These are phyloP conservation scores for Setaria viridis DNA, from an alignment of 202 grass and related monocot genomes.

Conservation along the genomic window DNA sequence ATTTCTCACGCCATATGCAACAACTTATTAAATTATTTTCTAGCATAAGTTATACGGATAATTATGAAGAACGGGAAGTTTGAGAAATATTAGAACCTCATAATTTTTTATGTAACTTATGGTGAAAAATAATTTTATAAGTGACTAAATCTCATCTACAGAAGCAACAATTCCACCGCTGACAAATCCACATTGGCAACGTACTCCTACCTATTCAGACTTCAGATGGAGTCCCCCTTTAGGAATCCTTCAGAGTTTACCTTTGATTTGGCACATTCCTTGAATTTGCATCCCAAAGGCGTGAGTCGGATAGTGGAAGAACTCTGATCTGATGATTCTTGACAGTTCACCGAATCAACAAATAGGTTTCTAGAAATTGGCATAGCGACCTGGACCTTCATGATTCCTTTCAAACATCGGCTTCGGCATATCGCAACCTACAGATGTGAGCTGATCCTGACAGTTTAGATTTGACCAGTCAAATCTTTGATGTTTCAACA, in stretches of 20 bases:
- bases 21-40: no score
- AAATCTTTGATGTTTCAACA: slow-evolving; percentile 11
- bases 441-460: slow-evolving; percentile 34
- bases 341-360: slow-evolving; percentile 35
- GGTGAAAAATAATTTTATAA: no score
- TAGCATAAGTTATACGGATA: no score
- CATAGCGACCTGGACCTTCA: slow-evolving; percentile 34
- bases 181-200: slow-evolving; percentile 33
- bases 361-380: slow-evolving; percentile 16
- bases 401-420: slow-evolving; percentile 44
- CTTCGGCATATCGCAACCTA: slow-evolving; percentile 20
- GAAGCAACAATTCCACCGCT: slow-evolving; percentile 39
- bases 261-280: slow-evolving; percentile 26
- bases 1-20: no score
- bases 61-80: no score
- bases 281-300: slow-evolving; percentile 18
- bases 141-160: not conserved
- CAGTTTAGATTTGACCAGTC: slow-evolving; percentile 38
- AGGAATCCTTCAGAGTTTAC: slow-evolving; percentile 22
- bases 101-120: no score
- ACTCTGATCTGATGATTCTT: not conserved
- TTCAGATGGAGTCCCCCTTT: not conserved
- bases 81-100: no score
- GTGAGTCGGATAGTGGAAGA: slow-evolving; percentile 15
- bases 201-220: not conserved